Base-by-base conservation (phyloP, 306 rosid genomes). In the Castanea crenata region DNA sequence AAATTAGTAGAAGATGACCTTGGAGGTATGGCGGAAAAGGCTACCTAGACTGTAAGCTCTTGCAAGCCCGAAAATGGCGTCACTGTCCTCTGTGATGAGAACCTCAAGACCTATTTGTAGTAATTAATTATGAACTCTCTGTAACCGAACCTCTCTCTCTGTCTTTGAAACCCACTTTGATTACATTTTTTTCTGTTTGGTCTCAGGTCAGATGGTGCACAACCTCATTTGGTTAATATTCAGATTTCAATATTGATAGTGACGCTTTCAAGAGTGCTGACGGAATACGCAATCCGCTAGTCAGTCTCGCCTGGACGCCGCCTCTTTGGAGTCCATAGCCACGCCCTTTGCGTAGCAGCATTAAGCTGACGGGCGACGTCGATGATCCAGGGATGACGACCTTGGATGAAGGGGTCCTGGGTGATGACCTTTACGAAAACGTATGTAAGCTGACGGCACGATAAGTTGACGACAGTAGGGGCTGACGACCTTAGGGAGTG, bases 41-140 rank as follows among this genome's bases (percentile, higher is more conserved):
- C 97, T 1, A 95, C 97, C 35, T 92, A 97, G 99, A 94, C 97
- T 51, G 97, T 94, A 62, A 94, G 99, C 84, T 91, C 99, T 49
- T 94, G 93, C 91, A 94, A 94, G 54, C 89, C 97, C 25, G 99
- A 97, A 46, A 92, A 90, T 74, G 97, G 95, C 75, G 97, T 94
- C 67, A 86, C 92, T 29, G 86, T 90, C 67, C 93, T 94, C 44
- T 92, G 95, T 11, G 99, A 92, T 62, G 90, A 86, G 62, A 94
- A 88, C 69, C 91, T 91, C 74, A 97, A 91, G 12, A 87, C 92
- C 74, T 92, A 87, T 82, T 94, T 97, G 99, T 97, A 94, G 94
- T 92, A 29, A 81, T 44, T 68, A 20, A 41, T 57, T 61, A 55
- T 59, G 12, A 76, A 11, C 6, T 2, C 72, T 57, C 69, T 29